phyloP scores from a whole-genome alignment of 108 stramenopile species.

The Fragilariopsis cylindrus region DNA sequence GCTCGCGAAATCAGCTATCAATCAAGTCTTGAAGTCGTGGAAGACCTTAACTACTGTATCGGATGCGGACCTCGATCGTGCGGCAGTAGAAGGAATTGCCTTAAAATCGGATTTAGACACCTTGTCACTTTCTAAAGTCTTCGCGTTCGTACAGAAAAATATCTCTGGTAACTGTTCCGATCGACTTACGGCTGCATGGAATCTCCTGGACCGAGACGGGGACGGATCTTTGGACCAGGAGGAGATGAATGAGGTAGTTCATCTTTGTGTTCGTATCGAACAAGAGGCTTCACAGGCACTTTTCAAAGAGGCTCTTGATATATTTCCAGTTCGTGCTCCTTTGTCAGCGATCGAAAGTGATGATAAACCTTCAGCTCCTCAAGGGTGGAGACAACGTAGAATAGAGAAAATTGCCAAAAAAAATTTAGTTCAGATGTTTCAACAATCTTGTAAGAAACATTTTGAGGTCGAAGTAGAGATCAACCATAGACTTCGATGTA shows the following conservation, averaged over 20 bases:
- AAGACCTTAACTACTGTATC: slow-evolving; percentile 56
- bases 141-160: slow-evolving; percentile 49
- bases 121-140: slow-evolving; percentile 14
- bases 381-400: slow-evolving; percentile 66
- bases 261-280: slow-evolving; percentile 58
- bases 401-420: slow-evolving; percentile 54
- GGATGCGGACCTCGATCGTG: slow-evolving; percentile 80
- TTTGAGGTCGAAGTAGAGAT: slow-evolving; percentile 87
- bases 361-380: not conserved
- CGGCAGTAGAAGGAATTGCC: slow-evolving; percentile 50
- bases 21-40: slow-evolving; percentile 54
- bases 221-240: slow-evolving; percentile 85
- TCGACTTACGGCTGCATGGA: slow-evolving; percentile 74
- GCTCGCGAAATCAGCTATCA: slow-evolving; percentile 39
- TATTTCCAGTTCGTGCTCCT: slow-evolving; percentile 22
- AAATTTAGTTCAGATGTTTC: slow-evolving; percentile 55
- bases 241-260: slow-evolving; percentile 76
- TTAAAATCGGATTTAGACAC: slow-evolving; percentile 23
- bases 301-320: slow-evolving; percentile 39
- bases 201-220: slow-evolving; percentile 67
- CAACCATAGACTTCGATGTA: slow-evolving; percentile 82
- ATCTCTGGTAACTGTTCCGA: slow-evolving; percentile 40
- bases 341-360: slow-evolving; percentile 11
- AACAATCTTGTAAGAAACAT: slow-evolving; percentile 47
- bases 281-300: slow-evolving; percentile 48